Evolutionary conservation across 208 protist species (phyloP).

Genomic region (Trypanosomatidae sp.): DNA sequence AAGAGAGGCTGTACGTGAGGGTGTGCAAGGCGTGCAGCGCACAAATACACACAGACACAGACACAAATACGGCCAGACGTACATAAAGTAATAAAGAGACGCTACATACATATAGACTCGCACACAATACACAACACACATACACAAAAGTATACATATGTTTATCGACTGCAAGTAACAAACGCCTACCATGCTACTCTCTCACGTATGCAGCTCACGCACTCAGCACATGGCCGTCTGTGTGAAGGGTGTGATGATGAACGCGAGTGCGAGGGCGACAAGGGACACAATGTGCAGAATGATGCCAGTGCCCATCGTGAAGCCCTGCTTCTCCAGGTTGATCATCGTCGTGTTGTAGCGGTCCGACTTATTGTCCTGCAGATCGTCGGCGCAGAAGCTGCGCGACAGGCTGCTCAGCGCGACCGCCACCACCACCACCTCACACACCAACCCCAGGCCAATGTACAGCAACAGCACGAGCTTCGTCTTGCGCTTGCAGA

Average conservation of each 20-base stretch:
- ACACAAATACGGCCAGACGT: too few species aligned
- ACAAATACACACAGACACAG: too few species aligned
- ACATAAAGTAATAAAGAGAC: too few species aligned
- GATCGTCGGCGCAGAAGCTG: slow-evolving; percentile 12
- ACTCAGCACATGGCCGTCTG: too few species aligned
- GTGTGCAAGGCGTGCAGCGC: too few species aligned
- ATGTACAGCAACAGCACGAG: slow-evolving; percentile 32
- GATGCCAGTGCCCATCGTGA: slow-evolving; percentile 18
- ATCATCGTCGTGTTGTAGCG: slow-evolving; percentile 15
- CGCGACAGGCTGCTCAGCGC: slow-evolving; percentile 11
- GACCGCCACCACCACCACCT: slow-evolving; percentile 16
- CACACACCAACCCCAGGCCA: slow-evolving; percentile 14
- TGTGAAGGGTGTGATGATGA: slow-evolving; percentile 28
- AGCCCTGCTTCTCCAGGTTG: slow-evolving; percentile 26
- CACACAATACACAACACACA: too few species aligned
- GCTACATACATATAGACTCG: too few species aligned
- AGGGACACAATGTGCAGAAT: slow-evolving; percentile 23
- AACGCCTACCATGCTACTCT: too few species aligned
- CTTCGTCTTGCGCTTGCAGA: slow-evolving; percentile 27
- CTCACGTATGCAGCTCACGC: too few species aligned
- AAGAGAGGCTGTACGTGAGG: too few species aligned
- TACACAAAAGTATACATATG: too few species aligned
- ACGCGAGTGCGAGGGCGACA: slow-evolving; percentile 11
- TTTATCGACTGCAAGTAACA: too few species aligned
- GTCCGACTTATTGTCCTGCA: slow-evolving; percentile 2